Percentiles rank a stretch among this genome's conserved stretches.
phyloP scores from a whole-genome alignment of 2,329 filamentous ascomycete species.

The Akanthomyces muscarius region DNA sequence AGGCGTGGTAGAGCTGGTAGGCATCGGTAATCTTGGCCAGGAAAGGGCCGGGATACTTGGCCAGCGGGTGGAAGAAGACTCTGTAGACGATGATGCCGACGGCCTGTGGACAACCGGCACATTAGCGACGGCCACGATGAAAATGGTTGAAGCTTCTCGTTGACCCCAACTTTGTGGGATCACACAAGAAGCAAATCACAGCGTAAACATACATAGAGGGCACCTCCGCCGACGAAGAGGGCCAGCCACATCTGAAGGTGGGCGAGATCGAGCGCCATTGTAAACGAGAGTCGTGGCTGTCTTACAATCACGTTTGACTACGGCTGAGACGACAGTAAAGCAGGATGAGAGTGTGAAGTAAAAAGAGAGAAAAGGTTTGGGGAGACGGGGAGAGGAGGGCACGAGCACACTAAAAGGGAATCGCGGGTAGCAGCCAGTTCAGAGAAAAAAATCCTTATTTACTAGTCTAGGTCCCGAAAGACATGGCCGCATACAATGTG shows the following conservation, averaged over 20 bases:
- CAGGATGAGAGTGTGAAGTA: neutral
- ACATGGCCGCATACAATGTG: neutral
- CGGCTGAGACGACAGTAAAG: neutral
- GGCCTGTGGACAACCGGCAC: constrained; percentile 27
- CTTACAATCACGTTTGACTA: constrained; percentile 1
- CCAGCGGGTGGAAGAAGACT: constrained; percentile 60
- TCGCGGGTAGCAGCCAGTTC: neutral
- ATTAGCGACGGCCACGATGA: constrained; percentile 1
- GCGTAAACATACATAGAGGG: constrained; percentile 39
- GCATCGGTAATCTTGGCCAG: constrained; percentile 60
- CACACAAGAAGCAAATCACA: neutral
- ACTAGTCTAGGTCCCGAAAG: constrained; percentile 4
- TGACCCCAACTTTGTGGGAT: neutral
- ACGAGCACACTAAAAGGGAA: constrained; percentile 14
- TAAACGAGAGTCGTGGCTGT: constrained; percentile 2
- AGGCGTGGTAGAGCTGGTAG: constrained; percentile 69
- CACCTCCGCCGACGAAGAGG: constrained; percentile 31
- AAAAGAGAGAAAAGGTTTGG: neutral
- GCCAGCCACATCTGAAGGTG: constrained; percentile 41
- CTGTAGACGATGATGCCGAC: constrained; percentile 49
- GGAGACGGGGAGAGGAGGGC: neutral
- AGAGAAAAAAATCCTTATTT: neutral
- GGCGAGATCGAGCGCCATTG: constrained; percentile 29
- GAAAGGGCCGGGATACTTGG: constrained; percentile 61
- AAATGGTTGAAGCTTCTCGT: neutral